Evolutionary conservation across 768 basidiomycete genomes (phyloP).

Genomic region (Amyloporia xantha): DNA sequence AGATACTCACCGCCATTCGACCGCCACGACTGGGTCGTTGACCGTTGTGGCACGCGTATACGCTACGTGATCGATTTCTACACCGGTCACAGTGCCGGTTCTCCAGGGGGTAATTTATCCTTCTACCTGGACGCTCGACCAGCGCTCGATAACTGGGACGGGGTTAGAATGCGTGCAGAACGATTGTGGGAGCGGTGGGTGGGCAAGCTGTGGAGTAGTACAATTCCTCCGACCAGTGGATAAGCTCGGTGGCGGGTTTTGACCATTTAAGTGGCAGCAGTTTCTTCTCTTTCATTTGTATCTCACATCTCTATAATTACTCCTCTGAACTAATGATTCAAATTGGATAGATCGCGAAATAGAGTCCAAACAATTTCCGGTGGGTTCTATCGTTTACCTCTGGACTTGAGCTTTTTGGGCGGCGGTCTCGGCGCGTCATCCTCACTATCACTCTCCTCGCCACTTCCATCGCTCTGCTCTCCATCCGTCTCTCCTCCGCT

Average conservation of each 20-base stretch:
- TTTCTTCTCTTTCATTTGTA: background rate
- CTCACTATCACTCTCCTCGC: slow-evolving; percentile 43
- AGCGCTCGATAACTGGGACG: slow-evolving; percentile 91
- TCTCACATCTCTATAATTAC: background rate
- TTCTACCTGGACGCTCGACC: slow-evolving; percentile 95
- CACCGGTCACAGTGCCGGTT: slow-evolving; percentile 56
- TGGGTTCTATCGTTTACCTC: slow-evolving; percentile 35
- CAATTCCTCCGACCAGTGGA: background rate
- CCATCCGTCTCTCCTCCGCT: slow-evolving; percentile 44
- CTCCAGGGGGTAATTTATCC: slow-evolving; percentile 51
- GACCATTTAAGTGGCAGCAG: too few species aligned
- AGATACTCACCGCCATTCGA: slow-evolving; percentile 96
- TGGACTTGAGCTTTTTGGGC: slow-evolving; percentile 48
- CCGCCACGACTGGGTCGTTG: slow-evolving; percentile 95
- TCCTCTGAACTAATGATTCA: background rate
- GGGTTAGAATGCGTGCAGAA: slow-evolving; percentile 73
- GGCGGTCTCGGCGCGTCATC: slow-evolving; percentile 37
- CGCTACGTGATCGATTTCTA: slow-evolving; percentile 99
- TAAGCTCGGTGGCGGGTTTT: background rate
- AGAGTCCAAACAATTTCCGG: background rate
- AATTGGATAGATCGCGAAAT: background rate
- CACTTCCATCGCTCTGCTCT: slow-evolving; percentile 36
- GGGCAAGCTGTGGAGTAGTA: slow-evolving; percentile 14
- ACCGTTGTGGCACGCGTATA: slow-evolving; percentile 82
- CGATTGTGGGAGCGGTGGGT: slow-evolving; percentile 41